Conservation (phyloP, 2,329 filamentous ascomycete genomes). For the Calonectria pteridis region DNA sequence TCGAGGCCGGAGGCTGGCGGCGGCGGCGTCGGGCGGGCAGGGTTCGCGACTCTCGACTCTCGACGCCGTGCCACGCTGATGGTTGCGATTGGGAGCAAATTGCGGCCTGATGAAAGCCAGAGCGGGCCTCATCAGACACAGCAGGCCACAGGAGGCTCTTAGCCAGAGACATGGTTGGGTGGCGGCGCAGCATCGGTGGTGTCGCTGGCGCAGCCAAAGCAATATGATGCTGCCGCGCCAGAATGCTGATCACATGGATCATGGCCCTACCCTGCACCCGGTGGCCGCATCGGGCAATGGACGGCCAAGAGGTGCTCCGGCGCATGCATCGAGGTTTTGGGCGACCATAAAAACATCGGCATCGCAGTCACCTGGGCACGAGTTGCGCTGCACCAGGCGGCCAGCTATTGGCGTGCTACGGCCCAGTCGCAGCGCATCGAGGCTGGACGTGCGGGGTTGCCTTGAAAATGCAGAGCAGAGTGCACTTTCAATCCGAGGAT, state of each 20-base stretch:
- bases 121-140: conserved; percentile 3
- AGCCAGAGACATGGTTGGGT: background rate
- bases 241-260: conserved; percentile 1
- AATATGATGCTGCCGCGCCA: background rate
- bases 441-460: conserved; percentile 9
- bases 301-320: background rate
- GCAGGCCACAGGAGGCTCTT: conserved; percentile 1
- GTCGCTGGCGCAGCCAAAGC: conserved; percentile 8
- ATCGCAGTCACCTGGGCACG: conserved; percentile 1
- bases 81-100: background rate
- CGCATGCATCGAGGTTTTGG: background rate
- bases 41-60: background rate
- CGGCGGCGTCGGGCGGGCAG: background rate
- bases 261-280: background rate
- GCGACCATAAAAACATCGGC: background rate
- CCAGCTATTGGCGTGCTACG: conserved; percentile 9
- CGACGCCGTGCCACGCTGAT: background rate
- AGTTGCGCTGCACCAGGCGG: background rate
- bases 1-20: background rate
- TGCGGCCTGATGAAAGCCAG: background rate
- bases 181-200: background rate
- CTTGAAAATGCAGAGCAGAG: conserved; percentile 8
- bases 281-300: background rate
- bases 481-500: background rate
- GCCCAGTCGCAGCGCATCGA: background rate